A percentile compares a stretch with the other conserved stretches of the same genome.
phyloP scores from a whole-genome alignment of 2,329 filamentous ascomycete species.

The Fusarium gaditjirri region DNA sequence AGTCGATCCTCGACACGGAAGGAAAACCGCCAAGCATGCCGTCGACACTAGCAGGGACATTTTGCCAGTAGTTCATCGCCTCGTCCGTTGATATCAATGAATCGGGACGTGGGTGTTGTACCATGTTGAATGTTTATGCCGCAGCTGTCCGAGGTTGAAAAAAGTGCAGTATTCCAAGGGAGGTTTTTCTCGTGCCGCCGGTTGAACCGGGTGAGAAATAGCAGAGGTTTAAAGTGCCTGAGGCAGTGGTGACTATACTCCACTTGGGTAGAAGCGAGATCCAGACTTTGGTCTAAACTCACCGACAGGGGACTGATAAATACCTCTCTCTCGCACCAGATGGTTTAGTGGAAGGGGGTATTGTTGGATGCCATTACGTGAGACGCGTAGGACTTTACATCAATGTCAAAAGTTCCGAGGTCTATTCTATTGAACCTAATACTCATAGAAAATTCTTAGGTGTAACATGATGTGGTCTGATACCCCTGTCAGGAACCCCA shows the following conservation, averaged over 20 bases:
- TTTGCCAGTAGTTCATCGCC: neutral
- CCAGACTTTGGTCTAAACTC: neutral
- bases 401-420: neutral
- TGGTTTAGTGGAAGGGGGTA: neutral
- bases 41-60: neutral
- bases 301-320: neutral
- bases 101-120: neutral
- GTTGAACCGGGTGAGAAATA: neutral
- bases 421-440: rapidly evolving
- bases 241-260: neutral
- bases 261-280: neutral
- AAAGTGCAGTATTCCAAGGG: neutral
- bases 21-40: neutral
- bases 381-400: neutral
- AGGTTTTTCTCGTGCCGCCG: neutral
- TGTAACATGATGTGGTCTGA: neutral
- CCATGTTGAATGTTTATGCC: neutral
- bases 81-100: neutral
- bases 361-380: neutral
- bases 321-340: neutral
- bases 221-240: neutral
- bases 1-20: neutral
- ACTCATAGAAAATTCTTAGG: neutral
- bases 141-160: neutral
- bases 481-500: neutral